A percentile compares a stretch with the other conserved stretches of the same genome.
These are phyloP conservation scores for Agaricales sp. DNA, from an alignment of 1,284 basidiomycete genomes.

Conservation along the genomic window DNA sequence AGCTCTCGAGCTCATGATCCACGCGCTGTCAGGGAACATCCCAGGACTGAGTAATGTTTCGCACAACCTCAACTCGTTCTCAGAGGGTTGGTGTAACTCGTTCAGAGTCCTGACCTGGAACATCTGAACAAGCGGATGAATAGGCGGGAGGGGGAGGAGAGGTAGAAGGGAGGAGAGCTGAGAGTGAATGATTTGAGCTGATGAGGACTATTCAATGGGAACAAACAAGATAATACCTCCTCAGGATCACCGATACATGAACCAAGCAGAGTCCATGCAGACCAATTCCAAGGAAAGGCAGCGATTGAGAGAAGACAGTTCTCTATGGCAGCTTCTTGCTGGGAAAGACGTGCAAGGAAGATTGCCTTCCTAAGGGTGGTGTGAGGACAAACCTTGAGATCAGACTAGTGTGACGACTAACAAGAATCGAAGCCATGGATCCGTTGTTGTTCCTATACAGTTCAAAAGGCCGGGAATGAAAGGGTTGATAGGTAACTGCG, in stretches of 20 bases:
- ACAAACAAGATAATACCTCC: constrained; percentile 47
- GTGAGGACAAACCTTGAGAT: neutral
- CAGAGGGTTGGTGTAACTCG: constrained; percentile 81
- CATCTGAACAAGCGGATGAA: constrained; percentile 72
- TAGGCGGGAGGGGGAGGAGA: constrained; percentile 51
- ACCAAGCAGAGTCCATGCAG: constrained; percentile 78
- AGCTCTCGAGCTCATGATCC: constrained; percentile 80
- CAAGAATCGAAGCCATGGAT: neutral
- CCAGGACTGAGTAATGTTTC: constrained; percentile 62
- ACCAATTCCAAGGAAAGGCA: constrained; percentile 93
- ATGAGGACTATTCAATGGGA: neutral
- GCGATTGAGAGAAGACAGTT: constrained; percentile 70
- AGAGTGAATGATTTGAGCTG: constrained; percentile 4
- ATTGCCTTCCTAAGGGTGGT: constrained; percentile 53
- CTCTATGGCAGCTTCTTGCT: constrained; percentile 83
- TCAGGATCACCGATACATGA: constrained; percentile 82
- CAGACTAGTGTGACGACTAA: neutral
- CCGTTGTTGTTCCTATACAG: no score
- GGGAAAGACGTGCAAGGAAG: constrained; percentile 67
- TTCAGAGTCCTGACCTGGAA: constrained; percentile 88
- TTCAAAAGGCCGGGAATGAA: neutral
- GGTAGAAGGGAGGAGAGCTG: constrained; percentile 58
- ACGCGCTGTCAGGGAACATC: constrained; percentile 77
- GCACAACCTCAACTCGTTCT: constrained; percentile 72
- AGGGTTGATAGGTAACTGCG: neutral